phyloP scores from a whole-genome alignment of 2,329 filamentous ascomycete species.

The Monosporascus sp. region DNA sequence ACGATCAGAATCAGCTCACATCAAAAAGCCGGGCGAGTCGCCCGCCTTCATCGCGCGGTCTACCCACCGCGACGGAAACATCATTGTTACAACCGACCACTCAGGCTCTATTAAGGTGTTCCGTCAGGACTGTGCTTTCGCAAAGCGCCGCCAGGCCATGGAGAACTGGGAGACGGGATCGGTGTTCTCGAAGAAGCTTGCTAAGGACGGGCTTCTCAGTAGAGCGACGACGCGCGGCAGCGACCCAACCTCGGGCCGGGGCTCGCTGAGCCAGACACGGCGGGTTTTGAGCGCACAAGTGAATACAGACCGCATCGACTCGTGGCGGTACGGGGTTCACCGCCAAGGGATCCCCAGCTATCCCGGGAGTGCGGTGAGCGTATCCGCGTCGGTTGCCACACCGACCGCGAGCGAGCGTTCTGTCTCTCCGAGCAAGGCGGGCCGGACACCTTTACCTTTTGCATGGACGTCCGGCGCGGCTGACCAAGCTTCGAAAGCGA shows the following conservation, averaged over 20 bases:
- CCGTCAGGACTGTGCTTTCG: slow-evolving; percentile 84
- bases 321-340: slow-evolving; percentile 71
- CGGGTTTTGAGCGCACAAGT: slow-evolving; percentile 24
- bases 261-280: slow-evolving; percentile 43
- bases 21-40: slow-evolving; percentile 57
- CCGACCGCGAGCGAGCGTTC: slow-evolving; percentile 48
- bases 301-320: slow-evolving; percentile 71
- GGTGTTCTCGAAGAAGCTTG: slow-evolving; percentile 66
- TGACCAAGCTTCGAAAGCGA: slow-evolving; percentile 41
- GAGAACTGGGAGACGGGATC: slow-evolving; percentile 76
- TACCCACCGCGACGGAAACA: slow-evolving; percentile 75
- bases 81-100: slow-evolving; percentile 87
- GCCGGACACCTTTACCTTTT: slow-evolving; percentile 24
- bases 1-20: slow-evolving; percentile 18
- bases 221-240: slow-evolving; percentile 46
- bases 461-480: slow-evolving; percentile 28
- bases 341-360: slow-evolving; percentile 30
- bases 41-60: slow-evolving; percentile 74
- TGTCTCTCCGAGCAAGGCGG: slow-evolving; percentile 46
- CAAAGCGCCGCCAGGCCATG: slow-evolving; percentile 59
- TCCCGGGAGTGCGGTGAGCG: slow-evolving; percentile 13
- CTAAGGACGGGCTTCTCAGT: slow-evolving; percentile 53
- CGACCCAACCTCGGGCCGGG: slow-evolving; percentile 43
- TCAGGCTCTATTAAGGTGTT: slow-evolving; percentile 90
- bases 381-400: slow-evolving; percentile 30